Base-by-base conservation (phyloP, 1,139 yeast species). In the Suhomyces wounanorum region DNA sequence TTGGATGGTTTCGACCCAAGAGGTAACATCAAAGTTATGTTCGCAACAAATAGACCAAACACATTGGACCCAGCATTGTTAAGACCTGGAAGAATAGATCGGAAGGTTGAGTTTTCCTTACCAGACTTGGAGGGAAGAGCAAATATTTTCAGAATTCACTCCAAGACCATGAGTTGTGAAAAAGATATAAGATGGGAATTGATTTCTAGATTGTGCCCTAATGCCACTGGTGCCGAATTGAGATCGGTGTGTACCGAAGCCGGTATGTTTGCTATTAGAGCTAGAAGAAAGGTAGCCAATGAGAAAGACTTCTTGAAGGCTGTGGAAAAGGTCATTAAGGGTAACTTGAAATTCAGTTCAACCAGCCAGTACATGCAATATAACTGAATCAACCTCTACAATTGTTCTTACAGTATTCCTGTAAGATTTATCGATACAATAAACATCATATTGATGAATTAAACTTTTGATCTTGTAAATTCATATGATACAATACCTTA, bases 101-200 rank as follows among this genome's bases (percentile, higher is more conserved):
- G 99, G 71, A 94, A 94, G 72, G 99, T 94, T 43, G 99, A 94
- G 70, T 95, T 94, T 67, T 87, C 96, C 10, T 76, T 94, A 62
- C 99, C 99, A 8, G 99, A 94, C 67, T 78, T 94, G 57, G 99
- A 94, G 68, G 99, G 99, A 48, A 85, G 99, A 62, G 97, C 99
- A 46, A 92, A 92, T 67, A 94, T 94, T 64, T 90, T 95, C 81
- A 83, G 97, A 66, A 94, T 94, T 65, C 99, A 94, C 70, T 87
- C 98, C 38, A 94, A 92, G 73, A 85, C 96, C 49, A 94, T 94
- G 99, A 88, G 96, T 63, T 94, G 91, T 59, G 99, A 94, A 70
- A 85, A 96, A 66, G 96, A 90, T 62, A 94, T 94, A 55, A 86
- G 99, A 72, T 94, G 99, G 99, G 99, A 94, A 72, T 82, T 94